These are phyloP conservation scores for Colletotrichum tabaci DNA, from an alignment of 2,329 filamentous ascomycete species.

Conservation along the genomic window DNA sequence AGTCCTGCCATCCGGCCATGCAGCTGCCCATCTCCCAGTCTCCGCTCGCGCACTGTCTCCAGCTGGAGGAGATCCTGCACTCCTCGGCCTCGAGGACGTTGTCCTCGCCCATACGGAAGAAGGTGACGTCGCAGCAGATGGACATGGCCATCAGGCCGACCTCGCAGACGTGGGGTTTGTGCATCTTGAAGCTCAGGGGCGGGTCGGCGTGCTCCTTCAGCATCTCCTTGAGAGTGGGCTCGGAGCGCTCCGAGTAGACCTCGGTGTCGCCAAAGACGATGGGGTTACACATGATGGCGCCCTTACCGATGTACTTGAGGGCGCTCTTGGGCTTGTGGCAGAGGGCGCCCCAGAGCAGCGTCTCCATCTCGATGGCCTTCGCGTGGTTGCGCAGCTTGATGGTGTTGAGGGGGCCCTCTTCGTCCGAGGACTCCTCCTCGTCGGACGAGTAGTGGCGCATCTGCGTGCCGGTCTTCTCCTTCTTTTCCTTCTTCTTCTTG, in stretches of 20 bases:
- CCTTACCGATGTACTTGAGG: slow-evolving; percentile 55
- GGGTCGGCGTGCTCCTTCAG: slow-evolving; percentile 48
- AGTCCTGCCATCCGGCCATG: slow-evolving; percentile 42
- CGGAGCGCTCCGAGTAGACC: slow-evolving; percentile 46
- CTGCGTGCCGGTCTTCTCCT: slow-evolving; percentile 21
- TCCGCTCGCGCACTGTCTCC: slow-evolving; percentile 55
- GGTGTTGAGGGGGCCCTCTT: slow-evolving; percentile 47
- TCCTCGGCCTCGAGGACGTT: slow-evolving; percentile 48
- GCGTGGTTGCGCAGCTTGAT: slow-evolving; percentile 57
- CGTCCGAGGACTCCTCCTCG: slow-evolving; percentile 35
- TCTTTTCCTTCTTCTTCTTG: slow-evolving; percentile 30
- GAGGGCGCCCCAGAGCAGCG: slow-evolving; percentile 55
- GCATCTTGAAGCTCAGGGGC: slow-evolving; percentile 51
- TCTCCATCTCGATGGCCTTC: slow-evolving; percentile 55
- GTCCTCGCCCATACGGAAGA: slow-evolving; percentile 47
- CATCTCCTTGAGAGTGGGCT: slow-evolving; percentile 49
- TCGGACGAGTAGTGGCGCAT: slow-evolving; percentile 29
- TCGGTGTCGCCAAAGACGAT: slow-evolving; percentile 49
- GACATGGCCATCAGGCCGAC: slow-evolving; percentile 56
- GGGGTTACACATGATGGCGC: slow-evolving; percentile 56
- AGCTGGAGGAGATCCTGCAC: slow-evolving; percentile 49
- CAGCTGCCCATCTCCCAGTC: slow-evolving; percentile 49
- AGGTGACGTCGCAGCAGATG: slow-evolving; percentile 51
- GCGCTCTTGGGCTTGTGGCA: slow-evolving; percentile 54
- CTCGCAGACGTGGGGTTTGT: slow-evolving; percentile 53